Base-by-base conservation (phyloP, 164 flowering plant species). In the Vitis labrusca region DNA sequence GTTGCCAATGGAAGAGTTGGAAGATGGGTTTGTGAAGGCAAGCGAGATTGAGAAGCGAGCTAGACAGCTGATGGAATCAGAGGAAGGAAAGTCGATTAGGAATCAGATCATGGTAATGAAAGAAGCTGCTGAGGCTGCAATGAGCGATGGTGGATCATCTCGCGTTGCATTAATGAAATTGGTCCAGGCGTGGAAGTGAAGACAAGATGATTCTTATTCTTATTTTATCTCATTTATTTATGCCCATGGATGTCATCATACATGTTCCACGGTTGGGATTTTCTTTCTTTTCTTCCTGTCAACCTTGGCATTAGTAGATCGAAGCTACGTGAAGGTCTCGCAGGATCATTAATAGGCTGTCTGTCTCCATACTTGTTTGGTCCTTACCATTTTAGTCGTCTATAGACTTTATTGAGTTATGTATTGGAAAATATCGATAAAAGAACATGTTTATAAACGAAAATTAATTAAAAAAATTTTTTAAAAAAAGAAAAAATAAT, bases 41-140 rank as follows among this genome's bases (percentile, higher is more conserved):
- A 27, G 5, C 3, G 81, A 78, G 75, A 50, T 78, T 17, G 79
- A 78, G 69, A 63, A 58, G 67, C 74, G 75, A 55, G 71, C 75
- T 3, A 66, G 65, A 12, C 77, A 78, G 61, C 13, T 81, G 57
- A 75, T 81, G 84, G 77, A 64, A 1, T 63, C 75, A 3, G 65
- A 74, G 64, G 61, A 67, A 62, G 79, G 84, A 0, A 37, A 63
- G 3, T 13, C n/a, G 4, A 32, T 78, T 8, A 73, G 78, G 51
- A 66, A 73, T 52, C 53, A 65, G 49, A 23, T 48, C 2, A 13
- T 37, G 61, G 55, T 12, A 1, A 58, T 75, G 77, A 75, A 68
- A 44, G 16, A 47, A 12, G 71, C 51, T 23, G 79, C 78, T 2
- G 17, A 27, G 37, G 77, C 64, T 1, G 77, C 81, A 2, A 2